phyloP scores from a whole-genome alignment of 2,329 filamentous ascomycete genomes.

The Verticillium tricorpus region DNA sequence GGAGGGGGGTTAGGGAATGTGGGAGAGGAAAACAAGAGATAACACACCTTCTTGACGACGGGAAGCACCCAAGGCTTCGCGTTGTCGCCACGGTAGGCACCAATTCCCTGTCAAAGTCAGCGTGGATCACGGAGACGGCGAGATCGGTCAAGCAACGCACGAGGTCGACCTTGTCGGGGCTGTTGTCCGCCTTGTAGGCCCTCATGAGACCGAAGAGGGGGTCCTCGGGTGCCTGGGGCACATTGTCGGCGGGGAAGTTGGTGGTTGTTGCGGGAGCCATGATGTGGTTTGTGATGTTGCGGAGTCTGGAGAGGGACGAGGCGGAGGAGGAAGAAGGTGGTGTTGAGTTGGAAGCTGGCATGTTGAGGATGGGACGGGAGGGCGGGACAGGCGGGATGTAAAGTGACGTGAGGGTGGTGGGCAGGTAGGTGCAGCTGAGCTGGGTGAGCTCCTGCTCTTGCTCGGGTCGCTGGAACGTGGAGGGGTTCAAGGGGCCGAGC shows the following conservation, averaged over 20 bases:
- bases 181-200: conserved; percentile 76
- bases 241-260: conserved; percentile 69
- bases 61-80: conserved; percentile 97
- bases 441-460: background rate
- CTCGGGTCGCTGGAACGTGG: background rate
- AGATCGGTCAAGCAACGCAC: conserved; percentile 44
- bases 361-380: conserved; percentile 21
- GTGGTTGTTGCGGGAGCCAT: conserved; percentile 61
- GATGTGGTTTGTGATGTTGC: conserved; percentile 59
- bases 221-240: conserved; percentile 91
- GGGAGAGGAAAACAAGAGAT: background rate
- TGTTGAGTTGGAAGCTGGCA: conserved; percentile 14
- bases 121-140: conserved; percentile 6
- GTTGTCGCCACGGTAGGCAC: conserved; percentile 90
- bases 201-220: conserved; percentile 90
- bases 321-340: conserved; percentile 38
- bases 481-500: background rate
- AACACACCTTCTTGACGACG: conserved; percentile 85
- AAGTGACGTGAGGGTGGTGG: conserved; percentile 1
- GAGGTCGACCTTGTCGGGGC: conserved; percentile 83
- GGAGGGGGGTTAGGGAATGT: background rate
- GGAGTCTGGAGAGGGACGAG: conserved; percentile 47
- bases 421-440: background rate
- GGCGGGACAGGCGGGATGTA: conserved; percentile 23
- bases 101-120: conserved; percentile 55